Percentiles rank a stretch among this genome's conserved stretches.
These are phyloP conservation scores for Pelargonium hybrid DNA, from an alignment of 441 rosid genomes.

Conservation along the genomic window DNA sequence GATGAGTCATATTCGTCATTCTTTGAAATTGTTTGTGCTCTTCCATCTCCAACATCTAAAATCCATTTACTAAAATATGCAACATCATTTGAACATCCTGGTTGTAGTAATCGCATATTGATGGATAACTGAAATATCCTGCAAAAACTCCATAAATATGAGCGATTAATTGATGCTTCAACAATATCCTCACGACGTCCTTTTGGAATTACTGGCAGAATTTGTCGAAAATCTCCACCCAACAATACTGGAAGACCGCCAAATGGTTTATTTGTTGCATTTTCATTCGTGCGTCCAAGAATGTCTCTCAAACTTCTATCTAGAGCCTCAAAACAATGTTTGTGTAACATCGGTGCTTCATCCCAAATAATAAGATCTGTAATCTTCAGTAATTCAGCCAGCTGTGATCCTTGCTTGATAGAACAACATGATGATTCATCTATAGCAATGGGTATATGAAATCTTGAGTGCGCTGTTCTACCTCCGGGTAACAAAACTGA, in stretches of 20 bases:
- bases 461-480: conserved; percentile 2
- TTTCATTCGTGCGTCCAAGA: no score
- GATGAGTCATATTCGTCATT: neutral
- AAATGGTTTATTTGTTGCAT: conserved; percentile 1
- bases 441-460: neutral
- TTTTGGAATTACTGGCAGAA: neutral
- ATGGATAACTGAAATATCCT: neutral
- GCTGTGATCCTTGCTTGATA: neutral
- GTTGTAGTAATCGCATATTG: conserved; percentile 4
- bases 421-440: neutral
- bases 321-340: conserved; percentile 8
- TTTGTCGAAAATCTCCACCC: conserved; percentile 15
- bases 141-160: conserved; percentile 7
- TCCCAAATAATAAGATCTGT: conserved; percentile 10
- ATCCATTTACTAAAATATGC: neutral
- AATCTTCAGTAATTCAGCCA: neutral
- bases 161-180: neutral
- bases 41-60: conserved; percentile 2
- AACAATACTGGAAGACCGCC: neutral
- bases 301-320: neutral
- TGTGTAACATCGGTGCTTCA: conserved; percentile 8
- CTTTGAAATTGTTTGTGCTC: neutral
- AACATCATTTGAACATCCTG: neutral
- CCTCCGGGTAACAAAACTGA: neutral
- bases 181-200: neutral